These are phyloP conservation scores for Priceomyces fermenticarens DNA, from an alignment of 805 yeast species.

Conservation along the genomic window DNA sequence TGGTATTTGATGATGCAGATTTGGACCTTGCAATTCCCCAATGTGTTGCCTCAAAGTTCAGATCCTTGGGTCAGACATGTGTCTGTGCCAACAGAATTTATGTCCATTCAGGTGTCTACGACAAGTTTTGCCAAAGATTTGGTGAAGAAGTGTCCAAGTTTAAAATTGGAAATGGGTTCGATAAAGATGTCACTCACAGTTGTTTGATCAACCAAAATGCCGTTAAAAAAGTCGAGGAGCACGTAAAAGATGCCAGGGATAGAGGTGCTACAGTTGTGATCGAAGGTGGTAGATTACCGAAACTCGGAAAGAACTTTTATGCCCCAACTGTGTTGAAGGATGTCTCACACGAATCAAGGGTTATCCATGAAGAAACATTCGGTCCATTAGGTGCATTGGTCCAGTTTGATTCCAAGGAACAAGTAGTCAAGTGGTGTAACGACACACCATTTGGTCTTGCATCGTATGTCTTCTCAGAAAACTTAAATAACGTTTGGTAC, in stretches of 20 bases:
- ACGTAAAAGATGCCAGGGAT: constrained; percentile 49
- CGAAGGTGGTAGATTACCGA: constrained; percentile 51
- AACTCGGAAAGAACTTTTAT: constrained; percentile 50
- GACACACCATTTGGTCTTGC: constrained; percentile 58
- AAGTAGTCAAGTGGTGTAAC: constrained; percentile 53
- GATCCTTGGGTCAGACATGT: constrained; percentile 81
- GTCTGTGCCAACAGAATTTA: constrained; percentile 74
- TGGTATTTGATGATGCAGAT: constrained; percentile 72
- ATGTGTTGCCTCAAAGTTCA: constrained; percentile 63
- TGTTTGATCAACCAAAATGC: constrained; percentile 52
- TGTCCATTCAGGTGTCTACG: constrained; percentile 64
- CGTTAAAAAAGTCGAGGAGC: constrained; percentile 52
- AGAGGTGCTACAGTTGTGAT: constrained; percentile 53
- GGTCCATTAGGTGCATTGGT: constrained; percentile 63
- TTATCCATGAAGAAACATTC: constrained; percentile 57
- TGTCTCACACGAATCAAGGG: constrained; percentile 50
- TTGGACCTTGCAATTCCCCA: constrained; percentile 65
- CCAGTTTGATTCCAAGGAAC: constrained; percentile 51
- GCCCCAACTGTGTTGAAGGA: constrained; percentile 53
- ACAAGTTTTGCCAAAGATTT: constrained; percentile 52
- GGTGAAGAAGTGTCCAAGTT: constrained; percentile 45
- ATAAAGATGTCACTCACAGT: constrained; percentile 51
- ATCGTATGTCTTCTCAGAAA: constrained; percentile 55
- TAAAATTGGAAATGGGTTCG: constrained; percentile 57
- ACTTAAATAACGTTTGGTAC: constrained; percentile 47